Conservation (phyloP, 768 basidiomycete species). For the Boletus barrowsii region DNA sequence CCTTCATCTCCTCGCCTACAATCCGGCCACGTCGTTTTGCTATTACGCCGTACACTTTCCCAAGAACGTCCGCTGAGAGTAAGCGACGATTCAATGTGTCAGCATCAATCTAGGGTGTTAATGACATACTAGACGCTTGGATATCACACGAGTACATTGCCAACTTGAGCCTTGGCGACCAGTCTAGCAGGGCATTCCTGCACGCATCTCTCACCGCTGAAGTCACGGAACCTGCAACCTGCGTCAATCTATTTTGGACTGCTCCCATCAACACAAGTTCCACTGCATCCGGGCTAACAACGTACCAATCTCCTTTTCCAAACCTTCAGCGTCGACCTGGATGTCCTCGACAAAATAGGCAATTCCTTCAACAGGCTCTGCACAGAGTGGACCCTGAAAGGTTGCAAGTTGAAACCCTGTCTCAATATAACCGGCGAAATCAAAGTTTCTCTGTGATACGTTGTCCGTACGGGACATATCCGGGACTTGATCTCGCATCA, state of each 20-base stretch:
- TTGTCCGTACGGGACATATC: constrained; percentile 32
- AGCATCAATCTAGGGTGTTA: constrained; percentile 2
- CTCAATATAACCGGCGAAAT: constrained; percentile 84
- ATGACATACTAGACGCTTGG: constrained; percentile 85
- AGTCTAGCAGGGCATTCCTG: constrained; percentile 85
- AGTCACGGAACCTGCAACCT: constrained; percentile 87
- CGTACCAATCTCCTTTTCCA: constrained; percentile 68
- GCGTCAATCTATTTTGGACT: constrained; percentile 81
- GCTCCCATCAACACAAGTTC: constrained; percentile 12
- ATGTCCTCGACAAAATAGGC: constrained; percentile 86
- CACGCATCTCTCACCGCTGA: constrained; percentile 88
- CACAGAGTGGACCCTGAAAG: constrained; percentile 92
- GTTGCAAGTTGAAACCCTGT: constrained; percentile 94
- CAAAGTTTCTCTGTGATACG: constrained; percentile 36
- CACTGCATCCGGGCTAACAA: constrained; percentile 8
- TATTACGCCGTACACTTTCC: constrained; percentile 96
- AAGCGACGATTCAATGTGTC: constrained; percentile 1
- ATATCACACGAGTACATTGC: constrained; percentile 99
- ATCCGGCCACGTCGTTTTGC: constrained; percentile 89
- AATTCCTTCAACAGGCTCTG: constrained; percentile 91
- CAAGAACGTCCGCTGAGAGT: constrained; percentile 83
- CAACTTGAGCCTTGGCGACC: constrained; percentile 95
- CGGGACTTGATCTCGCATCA: constrained; percentile 38
- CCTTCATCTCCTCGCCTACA: constrained; percentile 97
- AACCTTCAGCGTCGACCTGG: constrained; percentile 52